Evolutionary conservation across 1,139 yeast genomes (phyloP), one percentile per base, ranked within the genome.

Genomic region (Kodamaea alishanica): DNA sequence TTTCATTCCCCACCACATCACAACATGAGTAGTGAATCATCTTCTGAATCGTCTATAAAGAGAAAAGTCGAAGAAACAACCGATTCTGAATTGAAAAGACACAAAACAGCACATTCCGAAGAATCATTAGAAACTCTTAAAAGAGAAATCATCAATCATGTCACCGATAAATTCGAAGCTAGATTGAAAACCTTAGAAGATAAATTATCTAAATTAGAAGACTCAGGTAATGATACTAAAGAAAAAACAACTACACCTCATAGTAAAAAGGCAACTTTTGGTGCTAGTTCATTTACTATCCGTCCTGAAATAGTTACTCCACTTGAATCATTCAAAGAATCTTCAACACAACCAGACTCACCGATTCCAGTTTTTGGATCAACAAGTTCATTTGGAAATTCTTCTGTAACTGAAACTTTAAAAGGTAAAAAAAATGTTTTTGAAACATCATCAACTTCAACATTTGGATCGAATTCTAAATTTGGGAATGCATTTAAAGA

Each of bases 381-480:
- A 6, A 61, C 76, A n/a, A 69, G 75, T 2, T 54, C 80, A 1
- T 82, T 83, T 61, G 83, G 83, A n/a, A 77, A 71, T 12, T 30
- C 34, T 9, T 55, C 64, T 4, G 40, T 52, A 2, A 36, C 48
- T 24, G 56, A 53, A n/a, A 52, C 45, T 22, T 35, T 56, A 39
- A 60, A 58, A 37, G 52, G 45, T 25, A 56, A 49, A 31, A 64
- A 63, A 40, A 69, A 61, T 44, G 72, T 69, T 0, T 73, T 73
- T 52, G 73, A 61, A 15, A 33, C 54, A 8, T 39, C 32, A 26
- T 23, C 26, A 12, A 11, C 33, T 26, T 32, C 43, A n/a, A 38
- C 44, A 6, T 83, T 83, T 61, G 88, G 89, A 0, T 65, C 82
- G 28, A 76, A 76, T 9, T 71, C 86, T 25, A 68, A 71, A 26